A percentile compares a stretch with the other conserved stretches of the same genome.
Evolutionary conservation across 352 stramenopile species (phyloP).

Genomic region (Phytophthora pisi): DNA sequence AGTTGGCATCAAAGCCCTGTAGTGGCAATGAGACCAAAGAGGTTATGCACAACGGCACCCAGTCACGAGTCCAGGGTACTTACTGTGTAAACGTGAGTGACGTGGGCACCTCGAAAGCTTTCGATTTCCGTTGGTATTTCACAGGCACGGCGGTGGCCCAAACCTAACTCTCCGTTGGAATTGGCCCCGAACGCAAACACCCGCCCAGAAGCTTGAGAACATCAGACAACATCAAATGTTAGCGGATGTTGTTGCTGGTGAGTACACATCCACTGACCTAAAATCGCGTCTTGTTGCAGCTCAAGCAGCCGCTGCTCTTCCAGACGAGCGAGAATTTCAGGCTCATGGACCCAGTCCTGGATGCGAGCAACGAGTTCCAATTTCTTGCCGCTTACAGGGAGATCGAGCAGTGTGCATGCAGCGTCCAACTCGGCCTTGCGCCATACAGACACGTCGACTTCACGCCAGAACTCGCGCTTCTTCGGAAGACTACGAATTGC

Average conservation of each 20-base stretch:
- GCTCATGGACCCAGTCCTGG: conserved; percentile 75
- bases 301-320: conserved; percentile 43
- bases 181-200: conserved; percentile 79
- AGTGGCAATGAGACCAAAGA: background rate
- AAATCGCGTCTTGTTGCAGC: conserved; percentile 45
- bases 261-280: conserved; percentile 34
- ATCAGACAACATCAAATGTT: background rate
- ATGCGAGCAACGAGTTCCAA: conserved; percentile 64
- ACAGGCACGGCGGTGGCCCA: conserved; percentile 56
- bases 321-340: conserved; percentile 45
- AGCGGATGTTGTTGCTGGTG: background rate
- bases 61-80: background rate
- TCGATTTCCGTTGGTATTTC: conserved; percentile 57
- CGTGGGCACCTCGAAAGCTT: conserved; percentile 45
- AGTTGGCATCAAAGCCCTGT: conserved; percentile 64
- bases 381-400: conserved; percentile 59
- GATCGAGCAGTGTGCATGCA: conserved; percentile 62
- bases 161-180: conserved; percentile 63
- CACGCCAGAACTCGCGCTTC: conserved; percentile 60
- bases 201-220: conserved; percentile 44
- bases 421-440: conserved; percentile 60
- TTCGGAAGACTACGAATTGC: conserved; percentile 67
- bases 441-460: conserved; percentile 57
- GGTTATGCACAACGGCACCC: background rate
- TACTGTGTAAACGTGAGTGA: conserved; percentile 62